Evolutionary conservation across 1,284 basidiomycete genomes (phyloP), one percentile per base, ranked within the genome.

Genomic region (Fomitopsis palustris): DNA sequence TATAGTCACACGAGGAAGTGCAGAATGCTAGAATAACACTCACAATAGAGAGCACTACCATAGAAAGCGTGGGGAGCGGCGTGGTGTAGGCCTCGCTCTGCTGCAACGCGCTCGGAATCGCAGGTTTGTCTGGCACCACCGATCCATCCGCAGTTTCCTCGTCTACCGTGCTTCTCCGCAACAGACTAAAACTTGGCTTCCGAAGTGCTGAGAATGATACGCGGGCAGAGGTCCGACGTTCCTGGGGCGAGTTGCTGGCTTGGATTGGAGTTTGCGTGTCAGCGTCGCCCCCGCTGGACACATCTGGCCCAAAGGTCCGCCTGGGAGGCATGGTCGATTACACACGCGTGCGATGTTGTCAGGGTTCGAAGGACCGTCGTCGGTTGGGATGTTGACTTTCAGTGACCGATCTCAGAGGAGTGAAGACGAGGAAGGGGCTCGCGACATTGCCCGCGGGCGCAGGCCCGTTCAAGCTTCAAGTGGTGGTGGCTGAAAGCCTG

Each of bases 31-130:
- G 10, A 5, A 27, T 16, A 6, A 10, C 19, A 77, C 87, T 72
- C 71, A 95, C 93, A 61, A 96, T 95, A 55, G 93, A 96, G 47
- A 98, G 76, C 3, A 97, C 95, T 64, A 90, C 79, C 88, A 97
- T 95, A 0, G 95, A 90, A 45, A 98, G 75, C n/a, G 80, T 77
- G 1, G 95, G 95, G 27, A 98, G 73, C 2, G 95, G 94, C 1
- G 93, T 96, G 37, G 85, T 74, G 63, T 87, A 84, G 25, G 75
- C 74, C 69, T 90, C 89, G 21, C 76, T 77, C n/a, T 83, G 72
- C 59, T 85, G 82, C 62, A 89, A 78, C 65, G 90, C 88, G 59
- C 83, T 89, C 4, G 91, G 90, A 61, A 92, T 91, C 42, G 88
- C 84, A 4, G 89, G 81, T 37, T 82, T 76, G 53, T 86, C 86